A percentile compares a stretch with the other conserved stretches of the same genome.
Conservation (phyloP, 139 green algal species). For the Chlamydomonas urium region DNA sequence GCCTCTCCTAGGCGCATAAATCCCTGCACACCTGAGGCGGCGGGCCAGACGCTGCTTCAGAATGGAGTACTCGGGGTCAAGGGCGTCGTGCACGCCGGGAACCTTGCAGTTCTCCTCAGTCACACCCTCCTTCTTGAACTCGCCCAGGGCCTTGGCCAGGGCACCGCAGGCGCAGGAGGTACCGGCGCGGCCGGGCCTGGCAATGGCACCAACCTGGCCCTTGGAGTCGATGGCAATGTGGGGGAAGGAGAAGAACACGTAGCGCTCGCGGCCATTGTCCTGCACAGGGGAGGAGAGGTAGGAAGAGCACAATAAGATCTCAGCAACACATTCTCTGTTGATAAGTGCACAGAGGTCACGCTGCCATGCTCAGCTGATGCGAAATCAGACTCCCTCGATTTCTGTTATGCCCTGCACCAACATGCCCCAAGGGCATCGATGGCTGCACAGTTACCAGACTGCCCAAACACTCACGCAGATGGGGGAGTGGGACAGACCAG, state of each 20-base stretch:
- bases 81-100: slow-evolving; percentile 70
- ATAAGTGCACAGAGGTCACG: too few species aligned
- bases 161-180: slow-evolving; percentile 35
- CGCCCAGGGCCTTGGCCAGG: slow-evolving; percentile 24
- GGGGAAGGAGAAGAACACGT: slow-evolving; percentile 80
- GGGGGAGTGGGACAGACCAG: slow-evolving; percentile 53
- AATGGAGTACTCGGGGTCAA: slow-evolving; percentile 85
- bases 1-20: too few species aligned
- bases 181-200: slow-evolving; percentile 40
- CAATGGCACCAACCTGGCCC: slow-evolving; percentile 60
- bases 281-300: too few species aligned
- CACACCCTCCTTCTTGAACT: slow-evolving; percentile 44
- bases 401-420: too few species aligned
- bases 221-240: slow-evolving; percentile 85
- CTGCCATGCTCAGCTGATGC: too few species aligned
- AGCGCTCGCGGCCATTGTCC: slow-evolving; percentile 17
- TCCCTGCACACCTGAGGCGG: slow-evolving; percentile 52
- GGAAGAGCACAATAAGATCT: too few species aligned
- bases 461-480: slow-evolving; percentile 19
- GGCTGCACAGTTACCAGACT: too few species aligned
- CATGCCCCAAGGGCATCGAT: too few species aligned
- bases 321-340: too few species aligned
- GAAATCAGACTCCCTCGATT: too few species aligned
- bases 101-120: slow-evolving; percentile 36
- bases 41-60: slow-evolving; percentile 79